Evolutionary conservation across 805 yeast genomes (phyloP).

Genomic region (Candida vaughaniae): DNA sequence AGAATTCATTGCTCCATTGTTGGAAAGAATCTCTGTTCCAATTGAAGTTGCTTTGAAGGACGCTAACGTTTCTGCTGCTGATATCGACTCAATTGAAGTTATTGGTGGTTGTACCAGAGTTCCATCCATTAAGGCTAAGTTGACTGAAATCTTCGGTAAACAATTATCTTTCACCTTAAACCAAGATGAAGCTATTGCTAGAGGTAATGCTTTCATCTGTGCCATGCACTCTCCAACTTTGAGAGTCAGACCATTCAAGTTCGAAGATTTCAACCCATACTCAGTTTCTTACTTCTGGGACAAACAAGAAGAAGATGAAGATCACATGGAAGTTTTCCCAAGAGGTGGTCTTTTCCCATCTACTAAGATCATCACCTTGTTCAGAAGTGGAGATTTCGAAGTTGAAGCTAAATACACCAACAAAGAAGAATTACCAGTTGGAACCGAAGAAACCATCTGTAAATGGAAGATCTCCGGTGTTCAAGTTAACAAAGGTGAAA

Average conservation of each 20-base stretch:
- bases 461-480: slow-evolving; percentile 88
- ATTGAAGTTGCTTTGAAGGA: slow-evolving; percentile 76
- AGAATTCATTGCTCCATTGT: slow-evolving; percentile 79
- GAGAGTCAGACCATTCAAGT: slow-evolving; percentile 98
- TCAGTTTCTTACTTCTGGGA: slow-evolving; percentile 96
- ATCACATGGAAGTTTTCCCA: slow-evolving; percentile 95
- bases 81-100: slow-evolving; percentile 87
- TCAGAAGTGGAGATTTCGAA: slow-evolving; percentile 86
- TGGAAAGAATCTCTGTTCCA: slow-evolving; percentile 74
- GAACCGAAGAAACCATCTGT: slow-evolving; percentile 66
- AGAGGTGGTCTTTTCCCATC: slow-evolving; percentile 90
- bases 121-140: slow-evolving; percentile 83
- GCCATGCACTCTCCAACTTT: slow-evolving; percentile 99
- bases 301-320: slow-evolving; percentile 86
- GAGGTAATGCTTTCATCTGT: slow-evolving; percentile 98
- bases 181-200: slow-evolving; percentile 99
- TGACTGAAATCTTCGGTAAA: slow-evolving; percentile 79
- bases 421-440: slow-evolving; percentile 68
- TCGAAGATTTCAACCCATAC: slow-evolving; percentile 89
- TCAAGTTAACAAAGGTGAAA: slow-evolving; percentile 71
- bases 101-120: slow-evolving; percentile 99
- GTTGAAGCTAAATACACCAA: slow-evolving; percentile 84
- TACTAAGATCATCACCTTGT: slow-evolving; percentile 91
- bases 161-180: slow-evolving; percentile 90
- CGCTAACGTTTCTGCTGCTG: slow-evolving; percentile 70